Base-by-base conservation (phyloP, 2,329 filamentous ascomycete species). In the Trichoderma atroviride region DNA sequence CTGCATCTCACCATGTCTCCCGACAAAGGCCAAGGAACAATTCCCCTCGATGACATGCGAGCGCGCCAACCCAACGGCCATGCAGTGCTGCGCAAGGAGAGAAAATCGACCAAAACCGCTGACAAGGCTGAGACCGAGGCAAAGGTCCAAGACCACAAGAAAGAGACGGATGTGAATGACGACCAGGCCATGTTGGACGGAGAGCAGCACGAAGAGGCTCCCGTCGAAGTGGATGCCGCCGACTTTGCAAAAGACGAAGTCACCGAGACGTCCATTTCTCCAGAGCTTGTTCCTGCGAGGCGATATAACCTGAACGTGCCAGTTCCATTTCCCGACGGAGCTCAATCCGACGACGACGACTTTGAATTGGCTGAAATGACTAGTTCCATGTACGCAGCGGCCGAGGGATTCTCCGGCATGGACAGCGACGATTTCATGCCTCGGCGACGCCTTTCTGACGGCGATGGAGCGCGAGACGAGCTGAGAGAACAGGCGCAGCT, bases 11-110 rank as follows among this genome's bases (percentile, higher is more conserved):
- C 71, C 22, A 74, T 73, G 72, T 60, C 71, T 19, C 62, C 69
- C 31, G 70, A 72, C 22, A 70, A 58, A 35, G 63, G 58, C 7
- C 66, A 69, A 31, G 69, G 65, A 16, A 71, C 60, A 29, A 68
- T 71, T 33, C 69, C 50, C 31, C 69, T 72, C 40, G 71, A 72
- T 24, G 69, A 73, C 22, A 72, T 72, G 61, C 70, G 71, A 19
- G 69, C 59, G n/a, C 72, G 70, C 33, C 47, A 56, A 22, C 68
- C 68, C 19, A 71, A 73, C 29, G 72, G 64, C 29, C 69, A 69
- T 11, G 71, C 65, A 3, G 58, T 72, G 61, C 50, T 64, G 68
- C 37, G 71, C 69, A 58, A 72, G 69, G 24, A 71, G 68, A 37
- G 63, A 69, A 50, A 53, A 55, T n/a, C 58, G 35, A 31, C 58